Percentiles rank a stretch among this genome's conserved stretches.
phyloP scores from a whole-genome alignment of 2,329 filamentous ascomycete species.

The Colletotrichum lentis region DNA sequence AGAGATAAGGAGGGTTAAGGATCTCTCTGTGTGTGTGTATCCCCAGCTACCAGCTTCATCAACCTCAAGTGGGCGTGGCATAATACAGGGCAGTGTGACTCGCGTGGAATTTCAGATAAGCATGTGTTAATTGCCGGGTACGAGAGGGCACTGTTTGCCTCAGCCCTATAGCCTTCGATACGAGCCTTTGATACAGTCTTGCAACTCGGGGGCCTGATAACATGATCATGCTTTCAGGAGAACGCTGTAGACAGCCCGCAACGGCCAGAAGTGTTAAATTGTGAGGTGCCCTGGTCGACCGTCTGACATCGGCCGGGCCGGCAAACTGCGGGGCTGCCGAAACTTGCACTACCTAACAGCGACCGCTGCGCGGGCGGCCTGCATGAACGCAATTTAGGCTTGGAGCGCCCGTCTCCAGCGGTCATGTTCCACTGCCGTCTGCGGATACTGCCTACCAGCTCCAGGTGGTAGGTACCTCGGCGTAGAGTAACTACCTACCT shows the following conservation, averaged over 20 bases:
- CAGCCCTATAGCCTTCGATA: accelerated
- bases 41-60: background rate
- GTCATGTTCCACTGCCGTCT: background rate
- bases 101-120: background rate
- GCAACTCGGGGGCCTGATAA: no score
- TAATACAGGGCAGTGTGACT: background rate
- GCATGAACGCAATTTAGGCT: constrained; percentile 34
- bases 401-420: constrained; percentile 3
- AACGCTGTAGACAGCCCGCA: background rate
- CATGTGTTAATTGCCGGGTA: background rate
- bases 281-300: background rate
- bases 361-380: constrained; percentile 27
- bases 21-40: no score
- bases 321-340: constrained; percentile 23
- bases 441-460: background rate
- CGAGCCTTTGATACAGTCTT: background rate
- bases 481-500: background rate
- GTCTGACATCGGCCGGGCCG: background rate
- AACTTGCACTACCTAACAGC: constrained; percentile 31
- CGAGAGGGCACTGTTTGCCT: no score
- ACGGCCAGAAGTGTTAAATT: background rate
- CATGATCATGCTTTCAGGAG: background rate
- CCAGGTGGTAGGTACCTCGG: constrained; percentile 17
- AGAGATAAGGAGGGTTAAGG: background rate
- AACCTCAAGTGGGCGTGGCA: background rate